Evolutionary conservation across 1,284 basidiomycete genomes (phyloP).

Genomic region (Puccinia coronata): DNA sequence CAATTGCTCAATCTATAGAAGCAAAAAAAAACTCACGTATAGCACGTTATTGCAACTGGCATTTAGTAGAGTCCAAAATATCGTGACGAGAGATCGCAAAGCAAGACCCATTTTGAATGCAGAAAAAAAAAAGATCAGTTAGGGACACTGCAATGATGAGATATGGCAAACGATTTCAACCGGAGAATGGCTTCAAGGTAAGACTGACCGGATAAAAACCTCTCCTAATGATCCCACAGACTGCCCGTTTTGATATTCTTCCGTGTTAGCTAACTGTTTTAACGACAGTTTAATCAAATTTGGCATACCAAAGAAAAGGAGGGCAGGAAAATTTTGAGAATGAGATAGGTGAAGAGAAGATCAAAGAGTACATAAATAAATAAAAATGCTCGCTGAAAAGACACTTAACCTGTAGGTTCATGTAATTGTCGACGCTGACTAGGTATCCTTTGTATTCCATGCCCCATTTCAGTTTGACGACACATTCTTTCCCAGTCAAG

Average conservation of each 20-base stretch:
- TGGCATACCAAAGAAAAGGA: too few relatives aligned
- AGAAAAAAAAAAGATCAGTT: conserved; percentile 1
- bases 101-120: conserved; percentile 11
- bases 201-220: conserved; percentile 86
- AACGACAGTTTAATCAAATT: background rate
- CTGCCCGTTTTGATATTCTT: conserved; percentile 95
- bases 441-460: conserved; percentile 98
- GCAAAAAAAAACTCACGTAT: conserved; percentile 46
- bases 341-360: too few relatives aligned
- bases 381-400: conserved; percentile 18
- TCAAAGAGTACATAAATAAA: too few relatives aligned
- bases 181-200: background rate
- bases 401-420: conserved; percentile 88
- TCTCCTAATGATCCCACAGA: conserved; percentile 95
- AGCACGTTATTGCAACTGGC: conserved; percentile 40
- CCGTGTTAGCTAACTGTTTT: conserved; percentile 86
- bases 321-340: too few relatives aligned
- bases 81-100: conserved; percentile 47
- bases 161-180: background rate
- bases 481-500: conserved; percentile 94
- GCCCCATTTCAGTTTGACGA: conserved; percentile 96
- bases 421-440: conserved; percentile 97
- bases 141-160: background rate
- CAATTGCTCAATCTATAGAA: background rate
- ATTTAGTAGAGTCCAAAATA: background rate